A percentile compares a stretch with the other conserved stretches of the same genome.
Evolutionary conservation across 2,329 filamentous ascomycete genomes (phyloP).

Genomic region (Aplosporella prunicola): DNA sequence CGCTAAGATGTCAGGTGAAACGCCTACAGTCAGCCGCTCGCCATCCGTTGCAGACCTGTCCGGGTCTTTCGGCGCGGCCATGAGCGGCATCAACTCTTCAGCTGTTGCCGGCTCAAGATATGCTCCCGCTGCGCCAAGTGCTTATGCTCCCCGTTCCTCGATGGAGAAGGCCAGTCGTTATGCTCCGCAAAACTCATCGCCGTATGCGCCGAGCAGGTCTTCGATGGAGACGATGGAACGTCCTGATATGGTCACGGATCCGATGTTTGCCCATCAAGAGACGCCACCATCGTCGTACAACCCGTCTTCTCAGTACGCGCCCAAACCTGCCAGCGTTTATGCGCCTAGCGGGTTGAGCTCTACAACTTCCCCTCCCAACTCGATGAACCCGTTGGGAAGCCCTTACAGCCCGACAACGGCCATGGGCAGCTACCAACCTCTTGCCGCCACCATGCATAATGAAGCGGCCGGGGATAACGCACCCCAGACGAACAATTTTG

Average conservation of each 20-base stretch:
- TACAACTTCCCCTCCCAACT: background rate
- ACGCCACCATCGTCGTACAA: conserved; percentile 20
- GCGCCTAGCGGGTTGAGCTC: background rate
- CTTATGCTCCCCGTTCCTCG: conserved; percentile 40
- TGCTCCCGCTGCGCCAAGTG: conserved; percentile 24
- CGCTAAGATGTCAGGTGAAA: conserved; percentile 63
- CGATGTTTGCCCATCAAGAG: conserved; percentile 14
- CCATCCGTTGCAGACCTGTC: conserved; percentile 65
- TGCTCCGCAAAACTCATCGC: conserved; percentile 22
- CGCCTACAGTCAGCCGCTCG: conserved; percentile 44
- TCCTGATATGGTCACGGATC: conserved; percentile 11
- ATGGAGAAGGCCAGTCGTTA: conserved; percentile 43
- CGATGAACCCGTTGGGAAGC: conserved; percentile 8
- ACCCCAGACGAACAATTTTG: conserved; percentile 14
- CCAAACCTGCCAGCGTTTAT: conserved; percentile 4
- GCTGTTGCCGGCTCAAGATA: conserved; percentile 29
- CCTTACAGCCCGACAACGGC: conserved; percentile 9
- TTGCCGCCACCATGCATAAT: conserved; percentile 5
- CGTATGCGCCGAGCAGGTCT: conserved; percentile 16
- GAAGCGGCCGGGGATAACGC: conserved; percentile 22
- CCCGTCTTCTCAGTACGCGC: conserved; percentile 1
- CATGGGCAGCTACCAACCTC: conserved; percentile 14
- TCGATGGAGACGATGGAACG: conserved; percentile 29
- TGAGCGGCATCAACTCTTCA: conserved; percentile 29
- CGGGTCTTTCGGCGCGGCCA: conserved; percentile 34